Evolutionary conservation across 371 early-diverging fungal genomes (phyloP).

Genomic region (Lichtheimia corymbifera): DNA sequence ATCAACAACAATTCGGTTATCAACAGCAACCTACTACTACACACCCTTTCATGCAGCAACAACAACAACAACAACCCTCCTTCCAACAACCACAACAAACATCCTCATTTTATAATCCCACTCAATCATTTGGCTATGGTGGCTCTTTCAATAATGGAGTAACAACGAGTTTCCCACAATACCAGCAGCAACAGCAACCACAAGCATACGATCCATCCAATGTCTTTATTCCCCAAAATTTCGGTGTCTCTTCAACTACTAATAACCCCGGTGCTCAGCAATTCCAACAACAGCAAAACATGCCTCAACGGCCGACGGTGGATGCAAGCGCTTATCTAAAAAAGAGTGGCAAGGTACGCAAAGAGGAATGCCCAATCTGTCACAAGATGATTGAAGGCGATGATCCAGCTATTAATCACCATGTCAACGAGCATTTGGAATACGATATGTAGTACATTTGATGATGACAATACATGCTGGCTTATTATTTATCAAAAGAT

Average conservation of each 20-base stretch:
- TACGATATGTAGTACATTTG: conserved; percentile 5
- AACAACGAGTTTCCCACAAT: conserved; percentile 12
- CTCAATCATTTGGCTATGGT: too few relatives aligned
- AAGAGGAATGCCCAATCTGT: conserved; percentile 48
- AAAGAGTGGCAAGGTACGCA: conserved; percentile 36
- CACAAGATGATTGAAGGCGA: conserved; percentile 50
- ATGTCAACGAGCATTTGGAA: conserved; percentile 48
- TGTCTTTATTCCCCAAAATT: conserved; percentile 36
- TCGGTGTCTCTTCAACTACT: conserved; percentile 26
- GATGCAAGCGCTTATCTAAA: conserved; percentile 35
- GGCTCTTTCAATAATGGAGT: conserved; percentile 12
- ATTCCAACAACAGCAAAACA: conserved; percentile 17
- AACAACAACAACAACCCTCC: conserved; percentile 22
- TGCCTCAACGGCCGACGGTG: conserved; percentile 34
- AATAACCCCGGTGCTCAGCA: conserved; percentile 6
- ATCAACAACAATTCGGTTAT: too few relatives aligned
- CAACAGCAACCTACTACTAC: conserved; percentile 1
- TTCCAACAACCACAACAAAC: conserved; percentile 28
- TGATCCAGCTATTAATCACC: conserved; percentile 50
- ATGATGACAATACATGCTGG: too few relatives aligned
- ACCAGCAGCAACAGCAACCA: conserved; percentile 18
- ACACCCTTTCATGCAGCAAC: conserved; percentile 8
- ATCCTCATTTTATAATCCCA: not conserved
- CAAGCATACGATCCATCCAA: conserved; percentile 20
- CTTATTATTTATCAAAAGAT: not conserved